Conservation (phyloP, 2,329 filamentous ascomycete species). For the Lachnellula hyalina region DNA sequence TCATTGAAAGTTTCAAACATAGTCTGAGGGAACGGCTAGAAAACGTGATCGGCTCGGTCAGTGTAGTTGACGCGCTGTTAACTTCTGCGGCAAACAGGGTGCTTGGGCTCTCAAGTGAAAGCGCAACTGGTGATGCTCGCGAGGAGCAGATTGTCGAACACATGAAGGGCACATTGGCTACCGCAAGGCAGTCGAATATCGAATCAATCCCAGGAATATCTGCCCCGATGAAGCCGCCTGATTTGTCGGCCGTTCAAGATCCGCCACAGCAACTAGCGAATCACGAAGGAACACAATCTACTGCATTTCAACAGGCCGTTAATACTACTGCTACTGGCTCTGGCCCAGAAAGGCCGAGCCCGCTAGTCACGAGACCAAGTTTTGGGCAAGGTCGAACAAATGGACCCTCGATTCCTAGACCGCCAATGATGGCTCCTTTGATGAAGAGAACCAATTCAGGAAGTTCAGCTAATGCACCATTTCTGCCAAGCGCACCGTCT, state of each 20-base stretch:
- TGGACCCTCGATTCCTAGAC: slow-evolving; percentile 23
- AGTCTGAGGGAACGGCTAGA: no score
- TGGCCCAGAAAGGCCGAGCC: slow-evolving; percentile 13
- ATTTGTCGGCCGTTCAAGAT: slow-evolving; percentile 10
- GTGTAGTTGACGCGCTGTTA: slow-evolving; percentile 22
- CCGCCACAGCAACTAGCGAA: slow-evolving; percentile 15
- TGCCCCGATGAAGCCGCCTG: slow-evolving; percentile 1
- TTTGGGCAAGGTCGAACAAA: slow-evolving; percentile 23
- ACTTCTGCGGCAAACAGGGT: slow-evolving; percentile 29
- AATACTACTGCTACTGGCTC: slow-evolving; percentile 3
- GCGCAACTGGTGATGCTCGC: slow-evolving; percentile 17
- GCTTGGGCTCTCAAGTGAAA: slow-evolving; percentile 21
- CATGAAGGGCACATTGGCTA: slow-evolving; percentile 20
- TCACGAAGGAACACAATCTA: slow-evolving; percentile 18
- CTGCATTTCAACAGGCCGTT: slow-evolving; percentile 13
- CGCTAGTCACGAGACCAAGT: slow-evolving; percentile 25
- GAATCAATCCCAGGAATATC: background rate
- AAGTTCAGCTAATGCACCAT: slow-evolving; percentile 17
- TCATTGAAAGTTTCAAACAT: no score
- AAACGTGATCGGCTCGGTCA: no score
- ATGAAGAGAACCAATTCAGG: slow-evolving; percentile 22
- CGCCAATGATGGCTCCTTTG: slow-evolving; percentile 26
- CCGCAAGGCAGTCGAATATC: slow-evolving; percentile 18
- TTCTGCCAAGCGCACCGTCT: slow-evolving; percentile 15
- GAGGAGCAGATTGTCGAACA: slow-evolving; percentile 25